These are phyloP conservation scores for Trichosphaerium sp. DNA, from an alignment of 78 protist genomes.

Conservation along the genomic window DNA sequence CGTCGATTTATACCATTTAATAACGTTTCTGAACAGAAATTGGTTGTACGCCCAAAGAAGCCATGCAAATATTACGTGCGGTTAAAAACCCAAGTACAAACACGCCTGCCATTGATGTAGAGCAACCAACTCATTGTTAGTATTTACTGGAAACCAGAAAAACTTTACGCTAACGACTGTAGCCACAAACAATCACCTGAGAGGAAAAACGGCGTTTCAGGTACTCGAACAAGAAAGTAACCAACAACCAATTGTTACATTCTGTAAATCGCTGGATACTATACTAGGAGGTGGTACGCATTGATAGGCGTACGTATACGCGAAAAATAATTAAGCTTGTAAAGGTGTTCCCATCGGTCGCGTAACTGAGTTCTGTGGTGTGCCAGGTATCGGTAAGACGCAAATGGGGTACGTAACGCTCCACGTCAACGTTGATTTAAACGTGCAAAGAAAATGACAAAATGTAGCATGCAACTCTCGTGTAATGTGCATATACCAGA, in stretches of 20 bases:
- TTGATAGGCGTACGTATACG: no score
- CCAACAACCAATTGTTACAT: conserved; percentile 23
- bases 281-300: conserved; percentile 44
- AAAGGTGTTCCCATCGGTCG: conserved; percentile 22
- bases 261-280: conserved; percentile 30
- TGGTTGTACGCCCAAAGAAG: no score
- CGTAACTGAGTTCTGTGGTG: conserved; percentile 68
- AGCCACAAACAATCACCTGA: no score
- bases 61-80: no score
- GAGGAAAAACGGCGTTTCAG: conserved; percentile 21
- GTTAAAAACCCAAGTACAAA: no score
- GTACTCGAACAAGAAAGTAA: background rate
- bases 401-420: conserved; percentile 61
- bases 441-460: background rate
- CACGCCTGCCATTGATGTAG: no score
- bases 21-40: no score
- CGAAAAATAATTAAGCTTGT: no score
- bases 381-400: conserved; percentile 70
- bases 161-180: no score
- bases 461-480: conserved; percentile 42
- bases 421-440: background rate
- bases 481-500: conserved; percentile 31
- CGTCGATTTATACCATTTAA: no score
- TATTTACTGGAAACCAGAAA: no score
- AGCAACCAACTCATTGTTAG: no score